These are phyloP conservation scores for Psilocybe cubensis DNA, from an alignment of 768 basidiomycete genomes.

Conservation along the genomic window DNA sequence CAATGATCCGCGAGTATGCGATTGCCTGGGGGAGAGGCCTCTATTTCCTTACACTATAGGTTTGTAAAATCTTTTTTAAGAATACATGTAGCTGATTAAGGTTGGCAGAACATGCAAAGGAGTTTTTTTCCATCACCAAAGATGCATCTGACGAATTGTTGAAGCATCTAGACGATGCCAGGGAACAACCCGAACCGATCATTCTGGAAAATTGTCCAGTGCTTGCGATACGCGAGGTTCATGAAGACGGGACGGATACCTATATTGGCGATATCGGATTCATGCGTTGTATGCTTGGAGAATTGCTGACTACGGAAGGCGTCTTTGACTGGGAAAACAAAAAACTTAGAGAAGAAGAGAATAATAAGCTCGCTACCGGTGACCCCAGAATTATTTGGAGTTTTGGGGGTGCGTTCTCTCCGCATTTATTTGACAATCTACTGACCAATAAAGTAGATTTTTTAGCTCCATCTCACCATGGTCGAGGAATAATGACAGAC, in stretches of 20 bases:
- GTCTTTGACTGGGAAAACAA: constrained; percentile 39
- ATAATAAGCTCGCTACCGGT: constrained; percentile 43
- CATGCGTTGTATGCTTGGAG: constrained; percentile 28
- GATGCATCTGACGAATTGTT: constrained; percentile 32
- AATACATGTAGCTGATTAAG: not conserved
- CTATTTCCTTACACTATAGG: constrained; percentile 57
- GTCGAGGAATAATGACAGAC: constrained; percentile 76
- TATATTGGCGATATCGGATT: constrained; percentile 54
- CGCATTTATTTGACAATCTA: not conserved
- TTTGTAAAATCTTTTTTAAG: constrained; percentile 12
- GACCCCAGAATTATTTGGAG: constrained; percentile 64
- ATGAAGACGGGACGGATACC: constrained; percentile 57
- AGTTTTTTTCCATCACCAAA: constrained; percentile 21
- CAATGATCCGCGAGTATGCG: constrained; percentile 53
- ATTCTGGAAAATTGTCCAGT: constrained; percentile 53
- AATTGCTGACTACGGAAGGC: constrained; percentile 19
- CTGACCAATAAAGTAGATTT: constrained; percentile 47
- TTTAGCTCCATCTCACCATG: constrained; percentile 61
- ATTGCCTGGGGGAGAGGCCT: constrained; percentile 47
- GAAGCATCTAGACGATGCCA: constrained; percentile 31
- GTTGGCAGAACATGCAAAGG: constrained; percentile 35
- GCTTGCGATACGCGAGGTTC: constrained; percentile 53
- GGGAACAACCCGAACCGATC: constrained; percentile 26
- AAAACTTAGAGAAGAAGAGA: constrained; percentile 39
- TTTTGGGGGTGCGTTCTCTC: constrained; percentile 52